Percentiles rank a stretch among this genome's conserved stretches.
These are phyloP conservation scores for Cytospora chrysosperma DNA, from an alignment of 2,329 filamentous ascomycete genomes.

Conservation along the genomic window DNA sequence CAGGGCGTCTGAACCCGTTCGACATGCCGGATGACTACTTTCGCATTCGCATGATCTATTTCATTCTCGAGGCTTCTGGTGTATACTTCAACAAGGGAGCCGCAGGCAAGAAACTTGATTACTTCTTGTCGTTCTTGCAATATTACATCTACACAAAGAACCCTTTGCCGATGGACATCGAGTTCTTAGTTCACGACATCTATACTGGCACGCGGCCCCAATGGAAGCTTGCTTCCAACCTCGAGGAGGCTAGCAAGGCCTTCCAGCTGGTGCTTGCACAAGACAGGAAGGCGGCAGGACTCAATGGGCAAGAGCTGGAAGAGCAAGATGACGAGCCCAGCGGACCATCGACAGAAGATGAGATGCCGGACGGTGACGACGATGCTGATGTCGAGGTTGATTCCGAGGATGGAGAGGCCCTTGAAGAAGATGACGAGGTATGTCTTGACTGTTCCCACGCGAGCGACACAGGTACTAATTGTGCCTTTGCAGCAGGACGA, in stretches of 20 bases:
- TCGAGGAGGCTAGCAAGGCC: constrained; percentile 78
- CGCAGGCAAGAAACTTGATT: constrained; percentile 95
- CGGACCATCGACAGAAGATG: constrained; percentile 74
- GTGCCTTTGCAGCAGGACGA: constrained; percentile 41
- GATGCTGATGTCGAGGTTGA: constrained; percentile 59
- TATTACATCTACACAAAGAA: constrained; percentile 95
- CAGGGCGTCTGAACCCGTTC: constrained; percentile 72
- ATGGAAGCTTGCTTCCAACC: constrained; percentile 80
- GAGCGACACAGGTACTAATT: constrained; percentile 13
- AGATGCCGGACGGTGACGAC: constrained; percentile 59
- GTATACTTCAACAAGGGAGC: constrained; percentile 93
- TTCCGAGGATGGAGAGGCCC: constrained; percentile 55
- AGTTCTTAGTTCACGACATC: constrained; percentile 93
- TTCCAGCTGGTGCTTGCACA: constrained; percentile 88
- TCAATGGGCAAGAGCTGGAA: constrained; percentile 63
- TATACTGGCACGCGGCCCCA: constrained; percentile 83
- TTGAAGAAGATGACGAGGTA: constrained; percentile 53
- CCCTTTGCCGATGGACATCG: constrained; percentile 89
- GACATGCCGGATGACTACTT: constrained; percentile 95
- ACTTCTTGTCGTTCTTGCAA: constrained; percentile 93
- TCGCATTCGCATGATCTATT: constrained; percentile 85
- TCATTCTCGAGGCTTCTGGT: constrained; percentile 89
- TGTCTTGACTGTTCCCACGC: constrained; percentile 22
- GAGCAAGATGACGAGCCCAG: constrained; percentile 75
- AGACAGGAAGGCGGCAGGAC: constrained; percentile 78